Conservation (phyloP, 2,329 filamentous ascomycete species). For the Sporothrix curviconia region DNA sequence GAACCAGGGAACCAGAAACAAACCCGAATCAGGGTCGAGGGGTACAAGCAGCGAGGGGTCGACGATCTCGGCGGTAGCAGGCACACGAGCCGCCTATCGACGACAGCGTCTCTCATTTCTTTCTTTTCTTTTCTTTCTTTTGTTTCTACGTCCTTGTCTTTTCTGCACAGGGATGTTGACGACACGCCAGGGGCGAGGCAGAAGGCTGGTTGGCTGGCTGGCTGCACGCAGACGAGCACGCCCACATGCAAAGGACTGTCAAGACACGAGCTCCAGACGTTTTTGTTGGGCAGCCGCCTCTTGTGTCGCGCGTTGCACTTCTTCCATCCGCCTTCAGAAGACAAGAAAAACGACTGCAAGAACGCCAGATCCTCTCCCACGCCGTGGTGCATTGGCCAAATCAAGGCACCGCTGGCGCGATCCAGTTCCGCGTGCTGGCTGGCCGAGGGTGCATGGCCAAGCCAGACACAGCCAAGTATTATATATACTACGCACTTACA, state of each 20-base stretch:
- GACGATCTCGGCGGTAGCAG: constrained; percentile 7
- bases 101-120: too few species aligned
- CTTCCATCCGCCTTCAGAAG: background rate
- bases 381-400: constrained; percentile 17
- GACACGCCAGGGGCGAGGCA: constrained; percentile 2
- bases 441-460: too few species aligned
- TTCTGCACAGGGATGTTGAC: constrained; percentile 13
- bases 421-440: constrained; percentile 7
- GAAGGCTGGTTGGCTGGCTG: constrained; percentile 2
- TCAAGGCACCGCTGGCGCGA: constrained; percentile 18
- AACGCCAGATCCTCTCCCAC: too few species aligned
- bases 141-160: too few species aligned
- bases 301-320: background rate
- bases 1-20: background rate
- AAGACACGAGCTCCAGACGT: background rate
- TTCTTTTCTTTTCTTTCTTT: too few species aligned
- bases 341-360: too few species aligned
- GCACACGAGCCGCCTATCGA: too few species aligned
- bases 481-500: too few species aligned
- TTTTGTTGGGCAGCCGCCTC: too few species aligned
- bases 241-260: background rate
- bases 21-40: background rate
- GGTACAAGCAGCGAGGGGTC: background rate
- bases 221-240: background rate
- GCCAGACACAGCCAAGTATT: too few species aligned